Base-by-base conservation (phyloP, 768 basidiomycete genomes). In the Boletus reticulatus region DNA sequence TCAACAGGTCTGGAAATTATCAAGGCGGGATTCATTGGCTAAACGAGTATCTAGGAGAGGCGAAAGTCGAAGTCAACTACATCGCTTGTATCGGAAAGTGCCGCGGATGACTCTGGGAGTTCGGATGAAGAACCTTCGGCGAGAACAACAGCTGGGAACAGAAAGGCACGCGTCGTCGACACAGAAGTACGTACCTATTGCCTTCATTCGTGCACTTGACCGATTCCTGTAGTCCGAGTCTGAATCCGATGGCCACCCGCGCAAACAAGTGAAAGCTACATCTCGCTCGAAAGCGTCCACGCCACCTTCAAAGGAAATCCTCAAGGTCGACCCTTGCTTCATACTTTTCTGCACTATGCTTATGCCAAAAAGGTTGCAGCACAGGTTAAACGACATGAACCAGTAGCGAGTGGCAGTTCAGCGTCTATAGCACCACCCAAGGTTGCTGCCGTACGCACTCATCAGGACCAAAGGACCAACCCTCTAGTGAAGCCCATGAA, bases 401-500 rank as follows among this genome's bases (percentile, higher is more conserved):
- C 43, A 1, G 46, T 50, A 36, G 27, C 39, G 24, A n/a, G 46
- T 13, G 31, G 48, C 47, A 11, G 49, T 39, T 55, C 60, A 8
- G 27, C 19, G 17, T 43, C 44, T 39, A 50, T 51, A 20, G 58
- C 57, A 17, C 54, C 59, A 20, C 60, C 62, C 19, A 72, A 59
- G 49, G 20, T 55, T 22, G 20, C 56, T 4, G 22, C 39, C 43
- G 16, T 56, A 13, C 62, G 71, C 38, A 70, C 71, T 34, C 69
- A 70, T 38, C 69, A 72, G 38, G 71, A 70, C 32, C 69, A 71
- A 50, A 63, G 51, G 48, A 1, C 46, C 39, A 53, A 68, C 43
- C 73, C 74, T 42, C 54, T 71, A 27, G 73, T 75, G 4, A 73
- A 74, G 51, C 16, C 69, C 10, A 63, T 73, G 36, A 50, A 44